A percentile compares a stretch with the other conserved stretches of the same genome.
phyloP scores from a whole-genome alignment of 345 rosid species.

The Erucastrum elatum region DNA sequence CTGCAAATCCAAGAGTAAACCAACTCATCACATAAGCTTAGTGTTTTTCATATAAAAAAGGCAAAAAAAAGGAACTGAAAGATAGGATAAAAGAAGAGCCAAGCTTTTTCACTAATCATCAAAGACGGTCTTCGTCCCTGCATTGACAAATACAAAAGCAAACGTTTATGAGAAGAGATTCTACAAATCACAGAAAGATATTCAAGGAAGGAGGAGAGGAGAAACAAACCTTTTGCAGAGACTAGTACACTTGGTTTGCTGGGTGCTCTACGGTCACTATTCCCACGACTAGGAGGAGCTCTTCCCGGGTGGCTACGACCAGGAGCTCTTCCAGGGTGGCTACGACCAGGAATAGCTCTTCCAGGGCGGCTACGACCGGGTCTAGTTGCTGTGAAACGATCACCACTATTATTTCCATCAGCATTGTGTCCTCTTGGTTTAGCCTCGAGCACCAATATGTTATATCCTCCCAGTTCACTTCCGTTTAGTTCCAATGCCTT shows the following conservation, averaged over 20 bases:
- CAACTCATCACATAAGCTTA: neutral
- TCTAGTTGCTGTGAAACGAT: neutral
- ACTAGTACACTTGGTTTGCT: conserved; percentile 46
- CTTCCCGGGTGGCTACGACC: neutral
- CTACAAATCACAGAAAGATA: neutral
- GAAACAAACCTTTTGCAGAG: conserved; percentile 27
- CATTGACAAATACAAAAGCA: conserved; percentile 16
- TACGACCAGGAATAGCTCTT: neutral
- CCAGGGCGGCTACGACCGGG: neutral
- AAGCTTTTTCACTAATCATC: conserved; percentile 26
- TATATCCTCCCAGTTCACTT: conserved; percentile 46
- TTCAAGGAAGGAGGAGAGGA: neutral
- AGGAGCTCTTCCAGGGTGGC: neutral
- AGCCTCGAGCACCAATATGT: conserved; percentile 56
- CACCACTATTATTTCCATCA: conserved; percentile 8
- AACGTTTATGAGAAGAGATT: neutral
- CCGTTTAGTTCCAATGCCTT: conserved; percentile 68
- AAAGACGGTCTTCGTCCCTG: conserved; percentile 46
- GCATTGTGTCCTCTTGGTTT: conserved; percentile 49
- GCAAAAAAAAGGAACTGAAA: neutral
- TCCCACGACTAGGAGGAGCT: neutral
- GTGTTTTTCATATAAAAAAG: neutral
- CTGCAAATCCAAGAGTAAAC: neutral
- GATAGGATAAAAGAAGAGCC: neutral
- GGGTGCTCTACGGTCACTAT: conserved; percentile 32